These are phyloP conservation scores for Ajuga chamaepitys DNA, from an alignment of 257 asterid genomes.

Conservation along the genomic window DNA sequence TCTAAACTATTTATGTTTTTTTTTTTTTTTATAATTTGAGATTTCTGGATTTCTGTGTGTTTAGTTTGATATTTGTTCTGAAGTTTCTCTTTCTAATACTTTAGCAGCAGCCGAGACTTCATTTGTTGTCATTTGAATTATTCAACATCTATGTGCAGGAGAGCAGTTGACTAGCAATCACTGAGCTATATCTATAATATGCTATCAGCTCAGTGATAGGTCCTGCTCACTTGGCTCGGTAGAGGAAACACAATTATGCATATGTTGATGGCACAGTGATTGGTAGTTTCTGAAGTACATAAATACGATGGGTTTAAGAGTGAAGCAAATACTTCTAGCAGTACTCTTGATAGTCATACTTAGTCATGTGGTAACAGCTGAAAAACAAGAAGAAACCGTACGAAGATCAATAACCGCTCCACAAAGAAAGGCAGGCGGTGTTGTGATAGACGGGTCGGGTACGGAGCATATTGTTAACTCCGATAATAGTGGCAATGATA, in stretches of 20 bases:
- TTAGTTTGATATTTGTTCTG: constrained; percentile 1
- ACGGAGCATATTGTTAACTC: constrained; percentile 44
- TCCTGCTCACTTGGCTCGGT: constrained; percentile 12
- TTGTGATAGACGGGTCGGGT: constrained; percentile 89
- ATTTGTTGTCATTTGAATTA: not conserved
- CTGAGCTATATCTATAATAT: constrained; percentile 7
- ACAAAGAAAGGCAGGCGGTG: constrained; percentile 45
- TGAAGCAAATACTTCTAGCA: constrained; percentile 29
- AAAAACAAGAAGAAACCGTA: constrained; percentile 31
- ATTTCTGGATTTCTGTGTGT: not conserved
- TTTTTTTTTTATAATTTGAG: not conserved
- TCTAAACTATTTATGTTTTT: not conserved
- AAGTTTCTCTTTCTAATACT: not conserved
- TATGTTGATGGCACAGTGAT: constrained; percentile 2
- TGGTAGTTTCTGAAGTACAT: not conserved
- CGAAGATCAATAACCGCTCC: constrained; percentile 63
- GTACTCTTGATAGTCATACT: constrained; percentile 32
- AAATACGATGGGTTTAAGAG: constrained; percentile 33
- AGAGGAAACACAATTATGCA: not conserved
- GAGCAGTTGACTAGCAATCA: not conserved
- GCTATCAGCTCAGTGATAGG: constrained; percentile 1
- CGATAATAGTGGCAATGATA: constrained; percentile 26
- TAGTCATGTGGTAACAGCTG: constrained; percentile 28
- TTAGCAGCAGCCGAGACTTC: constrained; percentile 10
- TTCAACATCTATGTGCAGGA: constrained; percentile 4